Evolutionary conservation across 2,329 filamentous ascomycete genomes (phyloP).

Genomic region (Myrmaecium sp.): DNA sequence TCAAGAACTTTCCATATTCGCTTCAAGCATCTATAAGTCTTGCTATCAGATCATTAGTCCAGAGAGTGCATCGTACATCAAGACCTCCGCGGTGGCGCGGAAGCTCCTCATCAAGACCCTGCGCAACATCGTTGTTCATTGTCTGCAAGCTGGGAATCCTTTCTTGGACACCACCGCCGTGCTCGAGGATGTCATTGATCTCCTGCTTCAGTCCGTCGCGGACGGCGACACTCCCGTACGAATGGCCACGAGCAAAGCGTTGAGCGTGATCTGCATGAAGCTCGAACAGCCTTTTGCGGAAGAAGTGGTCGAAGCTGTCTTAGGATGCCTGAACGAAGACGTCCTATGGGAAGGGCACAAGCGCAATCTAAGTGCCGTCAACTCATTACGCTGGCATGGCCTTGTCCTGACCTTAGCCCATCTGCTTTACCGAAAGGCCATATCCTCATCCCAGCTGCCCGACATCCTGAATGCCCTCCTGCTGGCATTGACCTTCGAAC

Average conservation of each 20-base stretch:
- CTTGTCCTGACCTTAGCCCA: conserved; percentile 76
- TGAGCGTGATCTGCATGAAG: conserved; percentile 72
- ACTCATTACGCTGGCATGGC: conserved; percentile 81
- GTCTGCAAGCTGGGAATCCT: conserved; percentile 28
- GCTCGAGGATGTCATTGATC: conserved; percentile 67
- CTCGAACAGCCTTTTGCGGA: conserved; percentile 64
- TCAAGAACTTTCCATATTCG: conserved; percentile 52
- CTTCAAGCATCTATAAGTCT: conserved; percentile 48
- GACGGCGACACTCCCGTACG: conserved; percentile 87
- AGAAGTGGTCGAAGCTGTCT: conserved; percentile 74
- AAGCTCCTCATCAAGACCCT: conserved; percentile 78
- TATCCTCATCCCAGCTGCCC: conserved; percentile 51
- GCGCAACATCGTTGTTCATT: conserved; percentile 53
- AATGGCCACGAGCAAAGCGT: conserved; percentile 78
- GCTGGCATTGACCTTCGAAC: conserved; percentile 73
- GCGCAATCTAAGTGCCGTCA: conserved; percentile 55
- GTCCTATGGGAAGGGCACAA: conserved; percentile 36
- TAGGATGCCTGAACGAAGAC: conserved; percentile 49
- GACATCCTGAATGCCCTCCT: conserved; percentile 63
- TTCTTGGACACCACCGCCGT: conserved; percentile 17
- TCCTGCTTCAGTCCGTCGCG: conserved; percentile 58
- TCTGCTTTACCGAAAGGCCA: conserved; percentile 68
- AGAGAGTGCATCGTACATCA: conserved; percentile 37
- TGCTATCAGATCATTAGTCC: conserved; percentile 42
- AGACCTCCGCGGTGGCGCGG: conserved; percentile 59